Conservation (phyloP, 2,329 filamentous ascomycete genomes). For the Aspergillus transmontanensis region DNA sequence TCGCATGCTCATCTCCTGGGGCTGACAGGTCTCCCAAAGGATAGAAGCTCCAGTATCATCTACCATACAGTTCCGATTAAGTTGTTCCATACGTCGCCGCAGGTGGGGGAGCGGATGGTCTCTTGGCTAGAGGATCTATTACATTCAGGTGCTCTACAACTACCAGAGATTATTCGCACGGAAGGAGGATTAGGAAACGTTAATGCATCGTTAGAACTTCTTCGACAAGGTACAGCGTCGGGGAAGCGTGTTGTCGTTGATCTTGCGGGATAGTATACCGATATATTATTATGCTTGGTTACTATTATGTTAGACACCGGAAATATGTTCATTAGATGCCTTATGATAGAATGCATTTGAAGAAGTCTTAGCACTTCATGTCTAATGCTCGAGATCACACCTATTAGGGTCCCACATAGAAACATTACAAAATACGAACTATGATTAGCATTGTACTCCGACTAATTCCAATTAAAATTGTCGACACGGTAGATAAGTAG, state of each 20-base stretch:
- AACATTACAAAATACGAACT: too few relatives aligned
- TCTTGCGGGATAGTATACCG: slow-evolving; percentile 17
- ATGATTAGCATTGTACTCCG: fast-evolving
- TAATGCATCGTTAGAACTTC: slow-evolving; percentile 67
- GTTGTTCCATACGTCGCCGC: slow-evolving; percentile 69
- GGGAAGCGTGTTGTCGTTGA: slow-evolving; percentile 70
- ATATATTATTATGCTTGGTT: not conserved
- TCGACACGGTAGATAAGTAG: not conserved
- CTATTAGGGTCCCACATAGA: too few relatives aligned
- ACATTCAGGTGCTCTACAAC: slow-evolving; percentile 52
- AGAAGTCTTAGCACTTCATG: not conserved
- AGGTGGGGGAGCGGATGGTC: slow-evolving; percentile 64
- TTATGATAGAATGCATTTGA: not conserved
- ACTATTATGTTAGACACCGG: not conserved
- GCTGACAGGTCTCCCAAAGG: slow-evolving; percentile 68
- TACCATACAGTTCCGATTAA: slow-evolving; percentile 75
- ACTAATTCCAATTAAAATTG: fast-evolving
- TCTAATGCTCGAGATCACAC: too few relatives aligned
- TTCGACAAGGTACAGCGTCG: slow-evolving; percentile 67
- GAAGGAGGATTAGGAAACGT: slow-evolving; percentile 66
- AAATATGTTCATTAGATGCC: not conserved
- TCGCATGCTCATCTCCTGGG: slow-evolving; percentile 64
- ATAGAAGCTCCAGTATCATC: slow-evolving; percentile 46
- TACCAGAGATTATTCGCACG: slow-evolving; percentile 67
- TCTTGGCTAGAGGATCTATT: slow-evolving; percentile 70